Evolutionary conservation across 805 yeast species (phyloP).

Genomic region (Saccharomycopsis microspora): DNA sequence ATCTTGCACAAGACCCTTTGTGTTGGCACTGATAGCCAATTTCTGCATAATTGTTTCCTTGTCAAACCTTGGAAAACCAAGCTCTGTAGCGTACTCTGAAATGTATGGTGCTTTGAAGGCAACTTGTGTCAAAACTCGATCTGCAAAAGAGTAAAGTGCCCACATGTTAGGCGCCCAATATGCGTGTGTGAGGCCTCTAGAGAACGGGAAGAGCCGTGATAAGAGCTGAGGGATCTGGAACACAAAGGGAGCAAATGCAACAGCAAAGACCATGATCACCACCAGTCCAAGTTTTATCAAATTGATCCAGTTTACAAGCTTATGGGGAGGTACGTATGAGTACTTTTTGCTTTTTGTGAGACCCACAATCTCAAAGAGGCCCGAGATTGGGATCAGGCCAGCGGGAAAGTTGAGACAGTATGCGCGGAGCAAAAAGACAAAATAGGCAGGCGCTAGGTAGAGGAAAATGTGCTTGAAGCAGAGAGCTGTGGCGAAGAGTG

Average conservation of each 20-base stretch:
- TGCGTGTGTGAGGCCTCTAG: conserved; percentile 92
- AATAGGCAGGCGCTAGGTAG: conserved; percentile 90
- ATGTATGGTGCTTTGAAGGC: conserved; percentile 30
- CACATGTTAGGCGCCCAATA: conserved; percentile 99
- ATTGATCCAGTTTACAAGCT: conserved; percentile 40
- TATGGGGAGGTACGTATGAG: conserved; percentile 9
- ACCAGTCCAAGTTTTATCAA: conserved; percentile 49
- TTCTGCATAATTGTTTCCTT: conserved; percentile 1
- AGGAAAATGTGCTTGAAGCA: conserved; percentile 93
- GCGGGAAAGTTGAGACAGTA: conserved; percentile 44
- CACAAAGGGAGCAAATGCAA: conserved; percentile 76
- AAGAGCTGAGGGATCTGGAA: conserved; percentile 54
- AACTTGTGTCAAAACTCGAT: conserved; percentile 44
- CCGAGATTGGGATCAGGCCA: conserved; percentile 19
- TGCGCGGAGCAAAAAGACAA: conserved; percentile 61
- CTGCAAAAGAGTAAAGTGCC: conserved; percentile 85
- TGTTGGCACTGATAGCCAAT: conserved; percentile 5
- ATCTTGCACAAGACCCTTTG: conserved; percentile 84
- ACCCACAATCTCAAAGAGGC: not conserved
- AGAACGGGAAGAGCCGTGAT: conserved; percentile 76
- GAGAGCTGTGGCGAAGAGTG: conserved; percentile 60
- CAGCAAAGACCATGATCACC: conserved; percentile 47
- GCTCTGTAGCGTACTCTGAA: conserved; percentile 28
- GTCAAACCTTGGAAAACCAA: conserved; percentile 14
- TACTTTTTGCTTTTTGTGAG: conserved; percentile 21